Evolutionary conservation across 768 basidiomycete genomes (phyloP).

Genomic region (Dacryopinax primogenitus): DNA sequence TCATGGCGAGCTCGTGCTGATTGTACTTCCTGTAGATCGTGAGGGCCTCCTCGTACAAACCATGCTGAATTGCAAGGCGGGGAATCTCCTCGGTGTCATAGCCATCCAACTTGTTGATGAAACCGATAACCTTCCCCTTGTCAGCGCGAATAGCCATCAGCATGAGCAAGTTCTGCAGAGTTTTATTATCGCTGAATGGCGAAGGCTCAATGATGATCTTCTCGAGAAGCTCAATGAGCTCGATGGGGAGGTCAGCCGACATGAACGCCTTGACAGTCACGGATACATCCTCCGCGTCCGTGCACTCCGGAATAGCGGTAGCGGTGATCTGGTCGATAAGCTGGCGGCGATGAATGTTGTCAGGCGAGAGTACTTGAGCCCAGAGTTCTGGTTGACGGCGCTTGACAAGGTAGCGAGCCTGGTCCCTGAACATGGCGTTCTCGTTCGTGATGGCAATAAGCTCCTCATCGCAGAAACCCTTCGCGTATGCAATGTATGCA

Average conservation of each 20-base stretch:
- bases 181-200: slow-evolving; percentile 94
- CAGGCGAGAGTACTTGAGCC: slow-evolving; percentile 81
- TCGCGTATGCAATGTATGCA: slow-evolving; percentile 98
- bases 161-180: slow-evolving; percentile 86
- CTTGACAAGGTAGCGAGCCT: slow-evolving; percentile 94
- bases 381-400: slow-evolving; percentile 90
- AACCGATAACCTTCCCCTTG: slow-evolving; percentile 95
- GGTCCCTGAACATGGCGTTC: slow-evolving; percentile 99
- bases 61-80: slow-evolving; percentile 90
- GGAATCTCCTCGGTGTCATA: slow-evolving; percentile 93
- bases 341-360: slow-evolving; percentile 83
- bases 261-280: slow-evolving; percentile 98
- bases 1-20: slow-evolving; percentile 90
- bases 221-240: slow-evolving; percentile 92
- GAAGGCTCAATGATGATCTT: slow-evolving; percentile 97
- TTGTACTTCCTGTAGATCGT: slow-evolving; percentile 97
- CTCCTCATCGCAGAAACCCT: slow-evolving; percentile 97
- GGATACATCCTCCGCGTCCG: slow-evolving; percentile 97
- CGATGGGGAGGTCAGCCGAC: slow-evolving; percentile 88
- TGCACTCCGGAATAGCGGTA: slow-evolving; percentile 90
- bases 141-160: slow-evolving; percentile 94
- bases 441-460: slow-evolving; percentile 94
- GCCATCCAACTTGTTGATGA: slow-evolving; percentile 93
- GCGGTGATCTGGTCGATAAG: slow-evolving; percentile 94
- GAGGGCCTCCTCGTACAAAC: slow-evolving; percentile 89